A percentile compares a stretch with the other conserved stretches of the same genome.
These are phyloP conservation scores for Penicillium sp. DNA, from an alignment of 2,329 filamentous ascomycete species.

Conservation along the genomic window DNA sequence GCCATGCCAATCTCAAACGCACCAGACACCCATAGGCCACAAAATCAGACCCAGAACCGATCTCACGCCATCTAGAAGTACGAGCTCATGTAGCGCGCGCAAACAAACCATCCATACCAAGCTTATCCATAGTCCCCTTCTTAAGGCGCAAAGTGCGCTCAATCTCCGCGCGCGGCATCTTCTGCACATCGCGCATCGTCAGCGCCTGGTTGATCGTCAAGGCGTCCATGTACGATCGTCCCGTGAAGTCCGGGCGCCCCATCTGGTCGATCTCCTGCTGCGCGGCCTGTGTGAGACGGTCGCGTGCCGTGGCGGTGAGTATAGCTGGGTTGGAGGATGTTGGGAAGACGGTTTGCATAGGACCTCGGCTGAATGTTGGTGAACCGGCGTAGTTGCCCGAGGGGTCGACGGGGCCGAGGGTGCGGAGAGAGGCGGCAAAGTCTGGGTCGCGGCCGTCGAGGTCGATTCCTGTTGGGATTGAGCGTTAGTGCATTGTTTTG, in stretches of 20 bases:
- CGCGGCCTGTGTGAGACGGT: conserved; percentile 49
- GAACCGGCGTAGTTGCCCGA: conserved; percentile 52
- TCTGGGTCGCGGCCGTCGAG: conserved; percentile 58
- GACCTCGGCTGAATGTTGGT: conserved; percentile 46
- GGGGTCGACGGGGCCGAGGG: conserved; percentile 55
- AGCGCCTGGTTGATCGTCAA: conserved; percentile 48
- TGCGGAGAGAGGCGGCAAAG: conserved; percentile 76
- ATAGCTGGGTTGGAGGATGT: conserved; percentile 51
- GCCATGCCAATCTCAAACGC: neutral
- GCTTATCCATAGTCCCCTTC: conserved; percentile 40
- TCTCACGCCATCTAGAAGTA: neutral
- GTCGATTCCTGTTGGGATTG: conserved; percentile 47
- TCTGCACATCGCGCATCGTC: conserved; percentile 45
- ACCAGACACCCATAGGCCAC: neutral
- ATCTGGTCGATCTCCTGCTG: conserved; percentile 53
- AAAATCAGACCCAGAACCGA: neutral
- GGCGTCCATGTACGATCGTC: conserved; percentile 48
- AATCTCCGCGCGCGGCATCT: conserved; percentile 36
- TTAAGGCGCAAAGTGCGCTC: conserved; percentile 45
- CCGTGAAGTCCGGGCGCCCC: conserved; percentile 37
- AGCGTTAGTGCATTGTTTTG: conserved; percentile 2
- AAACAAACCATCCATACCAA: conserved; percentile 37
- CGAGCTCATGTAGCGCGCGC: conserved; percentile 16
- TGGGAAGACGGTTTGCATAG: conserved; percentile 36
- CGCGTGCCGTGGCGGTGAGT: conserved; percentile 50